A percentile compares a stretch with the other conserved stretches of the same genome.
Conservation (phyloP, 805 yeast species). For the Clavispora asparagi region DNA sequence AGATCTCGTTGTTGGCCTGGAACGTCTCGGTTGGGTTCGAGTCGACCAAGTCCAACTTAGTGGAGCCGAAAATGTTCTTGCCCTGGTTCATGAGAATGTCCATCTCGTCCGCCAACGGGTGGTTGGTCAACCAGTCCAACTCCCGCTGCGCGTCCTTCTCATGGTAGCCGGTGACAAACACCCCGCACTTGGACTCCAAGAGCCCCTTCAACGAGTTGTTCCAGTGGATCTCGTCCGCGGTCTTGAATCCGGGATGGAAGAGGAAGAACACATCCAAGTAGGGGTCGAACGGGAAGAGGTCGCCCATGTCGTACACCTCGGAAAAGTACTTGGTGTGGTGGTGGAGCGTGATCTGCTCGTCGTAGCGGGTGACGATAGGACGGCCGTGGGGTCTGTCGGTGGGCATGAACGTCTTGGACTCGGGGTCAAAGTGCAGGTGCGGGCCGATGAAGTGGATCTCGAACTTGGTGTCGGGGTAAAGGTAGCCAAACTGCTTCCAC, state of each 20-base stretch:
- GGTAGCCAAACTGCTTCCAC: constrained; percentile 87
- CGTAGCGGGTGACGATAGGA: constrained; percentile 70
- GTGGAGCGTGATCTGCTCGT: constrained; percentile 65
- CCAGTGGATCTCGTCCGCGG: constrained; percentile 82
- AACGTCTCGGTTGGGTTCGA: constrained; percentile 87
- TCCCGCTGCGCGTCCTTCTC: constrained; percentile 67
- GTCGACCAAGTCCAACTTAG: constrained; percentile 94
- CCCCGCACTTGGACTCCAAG: constrained; percentile 88
- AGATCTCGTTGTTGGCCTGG: constrained; percentile 84
- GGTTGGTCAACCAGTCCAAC: constrained; percentile 65
- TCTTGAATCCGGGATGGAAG: constrained; percentile 92
- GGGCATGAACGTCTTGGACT: constrained; percentile 55
- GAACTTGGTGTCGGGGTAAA: constrained; percentile 77
- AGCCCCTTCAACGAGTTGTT: constrained; percentile 78
- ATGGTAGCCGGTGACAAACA: constrained; percentile 87
- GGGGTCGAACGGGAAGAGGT: constrained; percentile 97
- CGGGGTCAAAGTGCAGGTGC: constrained; percentile 73
- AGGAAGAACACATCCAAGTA: constrained; percentile 87
- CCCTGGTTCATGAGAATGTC: constrained; percentile 76
- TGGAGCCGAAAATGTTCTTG: constrained; percentile 71
- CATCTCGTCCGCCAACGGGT: constrained; percentile 55
- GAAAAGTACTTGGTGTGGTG: constrained; percentile 91
- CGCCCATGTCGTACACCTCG: constrained; percentile 84
- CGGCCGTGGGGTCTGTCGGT: constrained; percentile 47
- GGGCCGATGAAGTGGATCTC: constrained; percentile 95